A percentile compares a stretch with the other conserved stretches of the same genome.
Conservation (phyloP, 371 early-diverging fungal species). For the Nematocida major region DNA sequence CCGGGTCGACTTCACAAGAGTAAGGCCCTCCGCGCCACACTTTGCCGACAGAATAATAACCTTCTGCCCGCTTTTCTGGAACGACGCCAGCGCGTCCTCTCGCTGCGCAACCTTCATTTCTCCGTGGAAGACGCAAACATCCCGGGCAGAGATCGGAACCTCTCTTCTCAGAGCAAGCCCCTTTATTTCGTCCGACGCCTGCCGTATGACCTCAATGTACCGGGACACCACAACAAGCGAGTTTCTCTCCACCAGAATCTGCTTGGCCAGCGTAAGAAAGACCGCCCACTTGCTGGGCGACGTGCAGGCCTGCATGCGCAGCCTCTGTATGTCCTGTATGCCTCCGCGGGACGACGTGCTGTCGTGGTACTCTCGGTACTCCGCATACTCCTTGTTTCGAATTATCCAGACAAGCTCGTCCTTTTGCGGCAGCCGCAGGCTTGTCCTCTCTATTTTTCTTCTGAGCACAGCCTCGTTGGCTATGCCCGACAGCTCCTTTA, state of each 20-base stretch:
- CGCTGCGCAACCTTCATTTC: constrained; percentile 29
- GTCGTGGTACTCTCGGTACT: background rate
- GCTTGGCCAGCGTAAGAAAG: background rate
- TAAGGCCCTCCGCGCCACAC: constrained; percentile 69
- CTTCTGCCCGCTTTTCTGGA: constrained; percentile 32
- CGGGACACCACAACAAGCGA: constrained; percentile 35
- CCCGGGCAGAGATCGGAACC: background rate
- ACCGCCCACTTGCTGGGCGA: constrained; percentile 41
- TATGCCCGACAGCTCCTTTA: constrained; percentile 29
- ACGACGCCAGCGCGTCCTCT: constrained; percentile 17
- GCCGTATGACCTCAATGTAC: constrained; percentile 14
- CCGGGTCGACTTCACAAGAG: constrained; percentile 82
- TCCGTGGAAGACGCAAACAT: constrained; percentile 29
- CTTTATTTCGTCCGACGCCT: constrained; percentile 3
- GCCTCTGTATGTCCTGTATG: constrained; percentile 45
- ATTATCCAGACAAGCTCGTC: constrained; percentile 42
- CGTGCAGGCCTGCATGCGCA: background rate
- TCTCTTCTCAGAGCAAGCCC: background rate
- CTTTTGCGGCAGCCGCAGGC: constrained; percentile 34
- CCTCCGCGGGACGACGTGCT: background rate
- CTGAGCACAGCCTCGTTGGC: constrained; percentile 38
- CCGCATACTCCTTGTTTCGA: constrained; percentile 36
- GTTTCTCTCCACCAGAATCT: constrained; percentile 1
- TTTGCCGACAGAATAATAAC: constrained; percentile 49
- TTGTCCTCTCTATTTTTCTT: constrained; percentile 44